Evolutionary conservation across 140 eudicot genomes (phyloP).

Genomic region (Erigeron philadelphicus): DNA sequence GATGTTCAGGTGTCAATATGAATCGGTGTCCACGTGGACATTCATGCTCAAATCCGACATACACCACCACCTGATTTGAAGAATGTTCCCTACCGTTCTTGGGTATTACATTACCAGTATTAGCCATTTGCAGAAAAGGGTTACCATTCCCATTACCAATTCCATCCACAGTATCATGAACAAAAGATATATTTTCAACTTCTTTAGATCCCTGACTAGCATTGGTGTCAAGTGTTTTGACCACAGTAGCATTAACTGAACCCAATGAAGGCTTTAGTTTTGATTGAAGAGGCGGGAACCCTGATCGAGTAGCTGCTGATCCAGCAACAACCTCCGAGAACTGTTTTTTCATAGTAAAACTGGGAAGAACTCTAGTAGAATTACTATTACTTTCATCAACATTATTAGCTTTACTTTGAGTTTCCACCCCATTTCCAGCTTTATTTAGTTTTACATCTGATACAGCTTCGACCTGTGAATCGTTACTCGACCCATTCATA

Average conservation of each 20-base stretch:
- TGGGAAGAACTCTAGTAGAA: slow-evolving; percentile 39
- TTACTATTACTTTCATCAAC: slow-evolving; percentile 35
- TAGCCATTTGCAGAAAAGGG: slow-evolving; percentile 44
- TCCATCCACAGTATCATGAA: slow-evolving; percentile 24
- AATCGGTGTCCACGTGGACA: slow-evolving; percentile 94
- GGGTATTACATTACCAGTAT: slow-evolving; percentile 37
- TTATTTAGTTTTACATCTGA: slow-evolving; percentile 36
- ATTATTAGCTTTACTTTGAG: slow-evolving; percentile 26
- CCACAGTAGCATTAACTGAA: slow-evolving; percentile 43
- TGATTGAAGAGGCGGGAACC: slow-evolving; percentile 75
- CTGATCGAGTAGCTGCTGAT: slow-evolving; percentile 50
- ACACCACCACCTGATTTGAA: slow-evolving; percentile 41
- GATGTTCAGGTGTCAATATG: slow-evolving; percentile 64
- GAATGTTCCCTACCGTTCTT: slow-evolving; percentile 31
- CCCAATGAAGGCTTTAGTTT: slow-evolving; percentile 35
- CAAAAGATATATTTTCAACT: slow-evolving; percentile 27
- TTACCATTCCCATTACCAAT: slow-evolving; percentile 29
- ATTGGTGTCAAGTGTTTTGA: slow-evolving; percentile 23
- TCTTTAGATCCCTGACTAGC: slow-evolving; percentile 38
- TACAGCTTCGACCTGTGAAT: slow-evolving; percentile 28
- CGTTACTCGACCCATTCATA: slow-evolving; percentile 25
- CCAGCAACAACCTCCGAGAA: slow-evolving; percentile 98
- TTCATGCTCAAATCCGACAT: slow-evolving; percentile 86
- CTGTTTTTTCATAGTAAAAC: slow-evolving; percentile 65
- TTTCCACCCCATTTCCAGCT: slow-evolving; percentile 38